These are phyloP conservation scores for Coniophora puteana DNA, from an alignment of 1,284 basidiomycete species.

Conservation along the genomic window DNA sequence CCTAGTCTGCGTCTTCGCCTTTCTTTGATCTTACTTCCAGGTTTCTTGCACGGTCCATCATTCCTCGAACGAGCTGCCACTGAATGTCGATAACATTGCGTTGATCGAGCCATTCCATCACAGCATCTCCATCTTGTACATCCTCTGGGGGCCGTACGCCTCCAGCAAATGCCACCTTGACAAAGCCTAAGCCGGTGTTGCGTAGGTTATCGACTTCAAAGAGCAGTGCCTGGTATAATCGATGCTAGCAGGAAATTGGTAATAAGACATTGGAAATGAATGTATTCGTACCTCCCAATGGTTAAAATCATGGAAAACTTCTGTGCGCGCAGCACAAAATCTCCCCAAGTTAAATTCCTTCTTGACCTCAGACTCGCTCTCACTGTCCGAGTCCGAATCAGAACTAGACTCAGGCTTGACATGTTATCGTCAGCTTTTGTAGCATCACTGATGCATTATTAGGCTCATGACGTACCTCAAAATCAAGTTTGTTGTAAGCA, in stretches of 20 bases:
- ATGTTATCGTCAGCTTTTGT: conserved; percentile 5
- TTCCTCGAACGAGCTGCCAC: conserved; percentile 62
- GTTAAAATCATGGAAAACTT: conserved; percentile 69
- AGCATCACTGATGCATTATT: conserved; percentile 6
- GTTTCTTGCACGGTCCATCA: conserved; percentile 69
- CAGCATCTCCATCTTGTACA: conserved; percentile 63
- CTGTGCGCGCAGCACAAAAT: conserved; percentile 69
- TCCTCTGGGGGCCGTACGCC: conserved; percentile 58
- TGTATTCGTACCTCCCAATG: conserved; percentile 77
- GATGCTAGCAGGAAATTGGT: conserved; percentile 1
- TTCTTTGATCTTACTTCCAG: conserved; percentile 51
- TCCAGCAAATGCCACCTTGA: conserved; percentile 51
- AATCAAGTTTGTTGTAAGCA: conserved; percentile 58
- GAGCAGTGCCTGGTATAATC: conserved; percentile 1
- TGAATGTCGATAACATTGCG: conserved; percentile 63
- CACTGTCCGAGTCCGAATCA: conserved; percentile 29
- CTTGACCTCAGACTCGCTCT: conserved; percentile 25
- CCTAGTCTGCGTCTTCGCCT: conserved; percentile 38
- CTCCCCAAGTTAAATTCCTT: conserved; percentile 55
- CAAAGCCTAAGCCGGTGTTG: conserved; percentile 39
- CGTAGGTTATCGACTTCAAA: conserved; percentile 35
- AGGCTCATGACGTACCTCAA: conserved; percentile 37
- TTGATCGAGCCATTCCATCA: conserved; percentile 80
- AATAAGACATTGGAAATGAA: conserved; percentile 5
- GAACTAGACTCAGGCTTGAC: conserved; percentile 13